These are phyloP conservation scores for Canavalia ensiformis DNA, from an alignment of 306 rosid species.

Conservation along the genomic window DNA sequence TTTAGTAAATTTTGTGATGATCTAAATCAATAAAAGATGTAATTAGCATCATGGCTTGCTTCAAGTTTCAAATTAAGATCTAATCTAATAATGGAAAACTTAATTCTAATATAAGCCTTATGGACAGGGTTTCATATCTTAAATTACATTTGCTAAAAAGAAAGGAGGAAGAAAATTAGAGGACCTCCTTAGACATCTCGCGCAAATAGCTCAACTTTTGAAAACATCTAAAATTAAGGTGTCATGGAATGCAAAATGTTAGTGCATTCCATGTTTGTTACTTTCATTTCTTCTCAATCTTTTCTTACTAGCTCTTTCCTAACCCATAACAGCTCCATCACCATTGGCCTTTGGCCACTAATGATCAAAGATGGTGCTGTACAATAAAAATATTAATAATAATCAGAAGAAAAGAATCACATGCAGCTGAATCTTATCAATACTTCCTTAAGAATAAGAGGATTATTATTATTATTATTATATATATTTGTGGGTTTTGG, in stretches of 20 bases:
- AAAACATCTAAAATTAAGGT: constrained; percentile 49
- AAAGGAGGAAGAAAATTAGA: constrained; percentile 1
- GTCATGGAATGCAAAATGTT: constrained; percentile 1
- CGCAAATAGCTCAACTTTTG: constrained; percentile 48
- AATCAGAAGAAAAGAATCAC: background rate
- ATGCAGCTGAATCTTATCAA: constrained; percentile 28
- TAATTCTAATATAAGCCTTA: background rate
- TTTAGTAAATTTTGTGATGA: background rate
- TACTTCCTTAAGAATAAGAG: background rate
- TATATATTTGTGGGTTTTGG: constrained; percentile 32
- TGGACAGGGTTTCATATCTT: background rate
- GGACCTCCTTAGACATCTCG: constrained; percentile 78
- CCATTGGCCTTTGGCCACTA: constrained; percentile 26
- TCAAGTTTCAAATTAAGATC: background rate
- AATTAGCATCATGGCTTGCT: background rate
- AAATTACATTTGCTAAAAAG: background rate
- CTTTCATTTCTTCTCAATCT: constrained; percentile 24
- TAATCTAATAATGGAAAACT: constrained; percentile 12
- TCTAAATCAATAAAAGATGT: background rate
- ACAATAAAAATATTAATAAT: background rate
- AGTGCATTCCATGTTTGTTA: constrained; percentile 22
- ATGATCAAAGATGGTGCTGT: constrained; percentile 44
- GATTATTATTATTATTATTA: background rate
- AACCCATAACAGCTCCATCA: constrained; percentile 41
- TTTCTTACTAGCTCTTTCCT: constrained; percentile 27